These are phyloP conservation scores for Neurospora sp. DNA, from an alignment of 495 filamentous ascomycete genomes.

Conservation along the genomic window DNA sequence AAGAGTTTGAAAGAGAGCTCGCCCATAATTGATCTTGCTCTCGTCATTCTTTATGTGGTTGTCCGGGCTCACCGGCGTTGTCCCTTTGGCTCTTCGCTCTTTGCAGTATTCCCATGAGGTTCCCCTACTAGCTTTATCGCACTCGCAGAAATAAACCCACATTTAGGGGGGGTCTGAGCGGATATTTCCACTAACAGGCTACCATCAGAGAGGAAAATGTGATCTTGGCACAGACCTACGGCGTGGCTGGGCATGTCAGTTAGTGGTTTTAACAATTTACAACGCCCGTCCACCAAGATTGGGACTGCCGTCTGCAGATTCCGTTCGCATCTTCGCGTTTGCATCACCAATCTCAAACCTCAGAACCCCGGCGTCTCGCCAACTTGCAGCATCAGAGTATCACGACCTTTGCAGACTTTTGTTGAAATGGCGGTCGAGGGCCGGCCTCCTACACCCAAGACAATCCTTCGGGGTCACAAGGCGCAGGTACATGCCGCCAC, in stretches of 20 bases:
- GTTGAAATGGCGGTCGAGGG: constrained; percentile 17
- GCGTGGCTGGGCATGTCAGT: neutral
- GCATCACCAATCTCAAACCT: neutral
- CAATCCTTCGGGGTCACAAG: constrained; percentile 81
- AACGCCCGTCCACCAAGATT: neutral
- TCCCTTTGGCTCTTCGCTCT: too few relatives aligned
- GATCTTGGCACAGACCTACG: neutral
- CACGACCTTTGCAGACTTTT: neutral
- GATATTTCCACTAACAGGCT: neutral
- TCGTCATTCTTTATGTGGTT: neutral
- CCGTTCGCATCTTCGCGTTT: neutral
- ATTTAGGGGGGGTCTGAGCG: too few relatives aligned
- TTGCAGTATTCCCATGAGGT: too few relatives aligned
- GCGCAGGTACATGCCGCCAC: constrained; percentile 68
- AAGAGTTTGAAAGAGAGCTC: neutral
- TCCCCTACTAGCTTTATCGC: too few relatives aligned
- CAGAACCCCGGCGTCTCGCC: neutral
- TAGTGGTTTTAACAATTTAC: neutral
- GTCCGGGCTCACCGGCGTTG: too few relatives aligned
- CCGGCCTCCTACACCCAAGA: constrained; percentile 61
- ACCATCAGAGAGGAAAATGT: neutral
- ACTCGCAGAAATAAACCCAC: too few relatives aligned
- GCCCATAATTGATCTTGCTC: neutral
- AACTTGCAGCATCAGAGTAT: neutral
- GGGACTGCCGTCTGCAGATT: neutral